These are phyloP conservation scores for Kodamaea ohmeri DNA, from an alignment of 1,139 yeast genomes.

Conservation along the genomic window DNA sequence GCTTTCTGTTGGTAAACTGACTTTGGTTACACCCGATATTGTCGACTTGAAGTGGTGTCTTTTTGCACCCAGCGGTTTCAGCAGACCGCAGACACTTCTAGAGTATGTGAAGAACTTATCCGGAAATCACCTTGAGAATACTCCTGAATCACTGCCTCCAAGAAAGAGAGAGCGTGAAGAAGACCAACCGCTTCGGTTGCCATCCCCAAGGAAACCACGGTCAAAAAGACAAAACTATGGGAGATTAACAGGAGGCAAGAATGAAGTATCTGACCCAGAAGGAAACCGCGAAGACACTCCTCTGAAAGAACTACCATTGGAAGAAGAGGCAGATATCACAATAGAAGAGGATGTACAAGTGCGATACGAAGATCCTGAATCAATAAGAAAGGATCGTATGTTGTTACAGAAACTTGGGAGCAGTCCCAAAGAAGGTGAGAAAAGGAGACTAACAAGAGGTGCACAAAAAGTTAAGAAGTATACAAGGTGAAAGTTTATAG, in stretches of 20 bases:
- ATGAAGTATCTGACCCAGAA: background rate
- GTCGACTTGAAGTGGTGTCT: constrained; percentile 52
- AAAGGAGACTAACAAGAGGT: constrained; percentile 6
- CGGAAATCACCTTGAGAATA: constrained; percentile 9
- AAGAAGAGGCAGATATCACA: constrained; percentile 17
- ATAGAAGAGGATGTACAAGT: constrained; percentile 29
- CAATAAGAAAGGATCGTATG: constrained; percentile 26
- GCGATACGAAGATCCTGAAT: constrained; percentile 31
- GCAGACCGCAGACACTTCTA: constrained; percentile 29
- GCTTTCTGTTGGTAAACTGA: constrained; percentile 18
- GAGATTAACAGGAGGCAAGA: constrained; percentile 25
- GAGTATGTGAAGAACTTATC: constrained; percentile 29
- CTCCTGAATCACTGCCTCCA: background rate
- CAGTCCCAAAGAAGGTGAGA: constrained; percentile 6
- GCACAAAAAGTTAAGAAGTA: constrained; percentile 6
- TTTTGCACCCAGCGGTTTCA: constrained; percentile 38
- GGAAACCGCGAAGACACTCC: background rate
- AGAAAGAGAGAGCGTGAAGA: constrained; percentile 7
- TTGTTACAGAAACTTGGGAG: constrained; percentile 27
- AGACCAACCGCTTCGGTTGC: constrained; percentile 24
- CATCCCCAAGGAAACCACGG: constrained; percentile 38
- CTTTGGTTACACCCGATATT: constrained; percentile 30
- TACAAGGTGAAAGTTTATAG: constrained; percentile 4
- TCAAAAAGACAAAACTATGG: constrained; percentile 34
- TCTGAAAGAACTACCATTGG: background rate